phyloP scores from a whole-genome alignment of 257 asterid genomes.

The Nicotiana undulata region DNA sequence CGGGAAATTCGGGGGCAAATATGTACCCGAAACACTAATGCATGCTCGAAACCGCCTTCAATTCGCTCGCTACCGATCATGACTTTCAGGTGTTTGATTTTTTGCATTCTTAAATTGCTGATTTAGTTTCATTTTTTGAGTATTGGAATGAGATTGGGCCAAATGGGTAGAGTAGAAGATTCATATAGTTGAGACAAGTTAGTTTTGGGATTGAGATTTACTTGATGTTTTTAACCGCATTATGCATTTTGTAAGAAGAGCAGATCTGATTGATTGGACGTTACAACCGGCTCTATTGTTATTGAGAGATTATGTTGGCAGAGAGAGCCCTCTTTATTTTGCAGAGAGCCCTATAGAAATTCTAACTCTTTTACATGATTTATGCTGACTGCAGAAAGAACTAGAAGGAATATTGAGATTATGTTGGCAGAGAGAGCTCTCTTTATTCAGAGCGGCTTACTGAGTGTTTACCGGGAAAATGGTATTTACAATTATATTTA shows the following conservation, averaged over 20 bases:
- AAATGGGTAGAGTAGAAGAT: not conserved
- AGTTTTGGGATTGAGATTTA: not conserved
- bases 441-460: constrained; percentile 85
- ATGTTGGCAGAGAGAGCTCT: constrained; percentile 91
- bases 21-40: constrained; percentile 90
- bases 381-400: constrained; percentile 50
- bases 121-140: not conserved
- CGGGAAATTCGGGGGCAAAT: constrained; percentile 81
- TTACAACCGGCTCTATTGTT: not conserved
- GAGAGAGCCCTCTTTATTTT: no score
- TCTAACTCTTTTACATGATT: not conserved
- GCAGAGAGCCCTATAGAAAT: no score
- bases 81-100: constrained; percentile 59
- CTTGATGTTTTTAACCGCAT: not conserved
- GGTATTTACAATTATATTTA: no score
- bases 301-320: no score
- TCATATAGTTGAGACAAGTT: not conserved
- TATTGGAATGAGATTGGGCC: not conserved
- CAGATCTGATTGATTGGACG: not conserved
- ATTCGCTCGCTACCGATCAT: constrained; percentile 41
- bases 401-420: constrained; percentile 74
- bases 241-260: not conserved
- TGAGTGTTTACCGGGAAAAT: no score
- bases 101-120: not conserved
- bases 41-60: constrained; percentile 78